These are phyloP conservation scores for Spirogloea muscicola DNA, from an alignment of 139 green algal genomes.

Conservation along the genomic window DNA sequence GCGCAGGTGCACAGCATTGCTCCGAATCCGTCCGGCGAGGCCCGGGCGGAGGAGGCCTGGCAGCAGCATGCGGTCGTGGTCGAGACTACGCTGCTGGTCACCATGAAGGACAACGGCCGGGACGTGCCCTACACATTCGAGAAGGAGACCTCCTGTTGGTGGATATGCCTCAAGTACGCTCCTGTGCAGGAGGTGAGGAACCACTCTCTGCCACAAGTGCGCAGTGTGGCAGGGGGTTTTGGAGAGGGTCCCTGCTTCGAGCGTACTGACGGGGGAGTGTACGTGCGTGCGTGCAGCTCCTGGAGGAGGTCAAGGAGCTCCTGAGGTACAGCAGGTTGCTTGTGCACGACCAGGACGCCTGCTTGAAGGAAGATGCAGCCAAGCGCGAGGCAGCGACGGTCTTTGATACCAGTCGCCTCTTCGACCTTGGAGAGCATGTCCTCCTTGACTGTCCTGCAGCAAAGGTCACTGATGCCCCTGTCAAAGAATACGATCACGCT, in stretches of 20 bases:
- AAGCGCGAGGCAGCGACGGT: background rate
- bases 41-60: background rate
- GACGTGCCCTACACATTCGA: constrained; percentile 39
- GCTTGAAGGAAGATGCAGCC: background rate
- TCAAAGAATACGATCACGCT: too few species aligned
- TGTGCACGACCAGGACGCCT: constrained; percentile 7
- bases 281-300: constrained; percentile 5
- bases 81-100: constrained; percentile 6
- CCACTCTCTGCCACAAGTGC: too few species aligned
- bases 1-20: too few species aligned
- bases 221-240: too few species aligned
- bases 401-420: constrained; percentile 35
- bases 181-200: constrained; percentile 5
- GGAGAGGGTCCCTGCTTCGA: too few species aligned
- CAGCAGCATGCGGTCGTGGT: constrained; percentile 7
- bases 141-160: constrained; percentile 11
- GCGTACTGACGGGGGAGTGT: background rate
- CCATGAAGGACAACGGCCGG: constrained; percentile 20
- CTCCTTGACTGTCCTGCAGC: constrained; percentile 26
- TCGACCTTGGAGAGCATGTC: constrained; percentile 27
- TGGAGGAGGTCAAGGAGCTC: constrained; percentile 5
- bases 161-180: constrained; percentile 24
- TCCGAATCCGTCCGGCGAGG: background rate
- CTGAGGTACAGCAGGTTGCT: background rate
- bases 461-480: too few species aligned